phyloP scores from a whole-genome alignment of 108 stramenopile genomes.

The Asterionellopsis glacialis region DNA sequence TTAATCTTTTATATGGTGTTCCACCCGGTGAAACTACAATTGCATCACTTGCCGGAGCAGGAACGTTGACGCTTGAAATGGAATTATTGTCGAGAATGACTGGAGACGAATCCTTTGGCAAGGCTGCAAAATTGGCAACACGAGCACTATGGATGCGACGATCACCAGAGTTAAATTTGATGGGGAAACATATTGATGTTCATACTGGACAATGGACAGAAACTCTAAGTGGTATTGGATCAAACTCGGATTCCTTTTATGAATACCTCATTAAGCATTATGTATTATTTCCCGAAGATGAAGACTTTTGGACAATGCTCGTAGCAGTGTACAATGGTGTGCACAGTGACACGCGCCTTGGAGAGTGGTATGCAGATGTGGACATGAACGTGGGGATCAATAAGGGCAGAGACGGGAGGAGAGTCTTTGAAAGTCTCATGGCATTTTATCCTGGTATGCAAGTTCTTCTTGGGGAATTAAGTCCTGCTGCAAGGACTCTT shows the following conservation, averaged over 20 bases:
- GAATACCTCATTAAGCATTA: constrained; percentile 90
- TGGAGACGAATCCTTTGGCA: constrained; percentile 68
- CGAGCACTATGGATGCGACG: constrained; percentile 77
- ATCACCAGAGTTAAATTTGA: constrained; percentile 36
- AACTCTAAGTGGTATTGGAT: constrained; percentile 81
- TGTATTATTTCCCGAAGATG: constrained; percentile 71
- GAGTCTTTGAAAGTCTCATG: constrained; percentile 85
- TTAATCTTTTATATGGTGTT: constrained; percentile 80
- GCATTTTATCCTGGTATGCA: constrained; percentile 96
- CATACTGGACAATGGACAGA: constrained; percentile 86
- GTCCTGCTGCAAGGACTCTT: constrained; percentile 66
- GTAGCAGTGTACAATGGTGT: constrained; percentile 61
- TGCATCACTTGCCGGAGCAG: constrained; percentile 86
- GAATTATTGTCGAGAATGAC: constrained; percentile 76
- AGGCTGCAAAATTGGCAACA: constrained; percentile 62
- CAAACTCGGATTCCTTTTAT: constrained; percentile 92
- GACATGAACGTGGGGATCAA: constrained; percentile 48
- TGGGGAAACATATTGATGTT: constrained; percentile 92
- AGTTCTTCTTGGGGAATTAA: constrained; percentile 73
- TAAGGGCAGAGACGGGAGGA: constrained; percentile 3
- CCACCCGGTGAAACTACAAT: constrained; percentile 81
- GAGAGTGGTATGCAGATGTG: constrained; percentile 92
- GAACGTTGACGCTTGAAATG: constrained; percentile 86
- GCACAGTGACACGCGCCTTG: constrained; percentile 55
- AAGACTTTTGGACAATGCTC: constrained; percentile 83